Evolutionary conservation across 768 basidiomycete species (phyloP), one percentile per base, ranked within the genome.

Genomic region (Fibroporia radiculosa): DNA sequence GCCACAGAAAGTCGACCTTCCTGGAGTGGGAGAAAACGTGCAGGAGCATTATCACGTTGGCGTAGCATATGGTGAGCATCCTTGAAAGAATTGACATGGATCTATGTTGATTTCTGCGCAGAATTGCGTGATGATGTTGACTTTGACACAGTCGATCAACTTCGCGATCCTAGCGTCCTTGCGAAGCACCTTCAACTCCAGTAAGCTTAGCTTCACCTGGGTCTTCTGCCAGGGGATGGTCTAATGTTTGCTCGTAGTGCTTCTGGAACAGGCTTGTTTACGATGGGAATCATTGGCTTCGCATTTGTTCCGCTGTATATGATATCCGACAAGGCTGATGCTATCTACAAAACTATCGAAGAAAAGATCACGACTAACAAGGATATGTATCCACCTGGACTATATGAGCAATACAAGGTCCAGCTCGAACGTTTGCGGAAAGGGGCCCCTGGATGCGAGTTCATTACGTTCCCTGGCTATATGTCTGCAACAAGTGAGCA

Each of bases 21-120:
- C 62, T 5, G 69, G 67, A 8, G 76, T 80, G 8, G 77, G 78
- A 1, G 65, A 68, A 55, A 78, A 78, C 50, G 59, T 74, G n/a
- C 74, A 77, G 49, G 76, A 78, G 46, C 76, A 79, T 45, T 42
- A 56, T 38, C 56, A 52, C 16, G 26, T 46, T 6, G 53, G 50
- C 2, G 29, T 61, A 19, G 52, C 48, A 23, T 65, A 42, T 18
- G 62, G 66, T 66, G 32, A 5, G 56, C 40, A 4, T 27, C 5
- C n/a, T 29, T n/a, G 27, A 42, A 20, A 29, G 24, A n/a, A 31
- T 6, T 25, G 3, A 25, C 25, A 4, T 3, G 25, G 6, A 28
- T 1, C 27, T 28, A 3, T 32, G 18, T 7, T 25, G 3, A n/a
- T n/a, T n/a, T n/a, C 8, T 40, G 5, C 35, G 19, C 26, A 67